These are phyloP conservation scores for Tylopilus sp. DNA, from an alignment of 1,284 basidiomycete species.

Conservation along the genomic window DNA sequence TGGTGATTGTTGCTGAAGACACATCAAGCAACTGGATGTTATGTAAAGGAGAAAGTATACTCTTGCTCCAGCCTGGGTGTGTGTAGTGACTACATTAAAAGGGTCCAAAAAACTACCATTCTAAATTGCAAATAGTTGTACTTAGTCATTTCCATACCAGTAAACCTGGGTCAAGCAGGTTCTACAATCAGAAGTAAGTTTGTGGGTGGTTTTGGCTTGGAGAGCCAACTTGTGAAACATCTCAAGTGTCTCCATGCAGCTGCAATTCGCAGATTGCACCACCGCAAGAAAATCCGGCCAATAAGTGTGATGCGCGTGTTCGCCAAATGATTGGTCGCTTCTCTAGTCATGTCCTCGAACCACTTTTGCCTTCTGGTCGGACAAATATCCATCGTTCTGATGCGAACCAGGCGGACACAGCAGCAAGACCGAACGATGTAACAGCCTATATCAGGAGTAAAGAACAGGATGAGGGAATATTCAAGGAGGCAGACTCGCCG, in stretches of 20 bases:
- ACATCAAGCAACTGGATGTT: constrained; percentile 17
- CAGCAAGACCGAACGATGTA: constrained; percentile 70
- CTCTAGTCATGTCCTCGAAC: constrained; percentile 64
- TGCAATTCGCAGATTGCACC: constrained; percentile 25
- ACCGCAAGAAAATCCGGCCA: constrained; percentile 24
- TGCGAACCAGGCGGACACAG: constrained; percentile 74
- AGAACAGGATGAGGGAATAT: not conserved
- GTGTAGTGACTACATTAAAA: not conserved
- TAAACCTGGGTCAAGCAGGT: constrained; percentile 20
- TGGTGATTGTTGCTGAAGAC: constrained; percentile 14
- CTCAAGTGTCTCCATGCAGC: constrained; percentile 23
- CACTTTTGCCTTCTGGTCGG: constrained; percentile 66
- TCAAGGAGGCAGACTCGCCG: constrained; percentile 37
- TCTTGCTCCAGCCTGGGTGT: constrained; percentile 3
- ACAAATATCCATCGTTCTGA: constrained; percentile 71
- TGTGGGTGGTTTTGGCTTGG: constrained; percentile 26
- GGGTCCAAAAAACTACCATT: constrained; percentile 21
- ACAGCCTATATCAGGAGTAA: constrained; percentile 33
- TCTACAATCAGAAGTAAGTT: constrained; percentile 29
- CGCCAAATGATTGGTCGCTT: constrained; percentile 43
- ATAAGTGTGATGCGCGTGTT: constrained; percentile 39
- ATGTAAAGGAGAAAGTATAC: constrained; percentile 2
- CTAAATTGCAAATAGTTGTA: too few species aligned
- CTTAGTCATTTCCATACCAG: constrained; percentile 25
- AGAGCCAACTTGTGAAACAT: constrained; percentile 26